phyloP scores from a whole-genome alignment of 2,329 filamentous ascomycete species.

The Neospermospora avenae region DNA sequence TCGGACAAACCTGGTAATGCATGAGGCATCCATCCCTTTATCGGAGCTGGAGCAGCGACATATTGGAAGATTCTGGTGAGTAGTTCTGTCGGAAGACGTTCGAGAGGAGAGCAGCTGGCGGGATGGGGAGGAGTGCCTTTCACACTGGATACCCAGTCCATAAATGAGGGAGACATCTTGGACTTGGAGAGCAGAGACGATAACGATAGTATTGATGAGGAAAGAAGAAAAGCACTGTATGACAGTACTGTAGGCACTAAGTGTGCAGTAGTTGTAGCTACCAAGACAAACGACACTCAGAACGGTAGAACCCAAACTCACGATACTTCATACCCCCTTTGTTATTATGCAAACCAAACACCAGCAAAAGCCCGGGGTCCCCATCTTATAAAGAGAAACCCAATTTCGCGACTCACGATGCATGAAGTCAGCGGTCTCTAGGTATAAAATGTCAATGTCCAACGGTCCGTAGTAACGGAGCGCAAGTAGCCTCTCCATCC shows the following conservation, averaged over 20 bases:
- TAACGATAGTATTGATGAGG: too few relatives aligned
- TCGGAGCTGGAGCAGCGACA: background rate
- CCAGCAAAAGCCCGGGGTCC: background rate
- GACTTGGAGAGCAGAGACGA: background rate
- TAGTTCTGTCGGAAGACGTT: slow-evolving; percentile 15
- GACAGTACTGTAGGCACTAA: too few relatives aligned
- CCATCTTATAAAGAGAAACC: background rate
- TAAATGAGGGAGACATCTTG: slow-evolving; percentile 9
- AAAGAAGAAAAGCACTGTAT: too few relatives aligned
- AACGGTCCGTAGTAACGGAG: background rate
- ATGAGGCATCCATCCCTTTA: slow-evolving; percentile 8
- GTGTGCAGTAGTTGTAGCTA: too few relatives aligned
- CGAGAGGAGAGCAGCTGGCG: slow-evolving; percentile 9
- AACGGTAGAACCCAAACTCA: background rate
- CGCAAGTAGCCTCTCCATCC: background rate
- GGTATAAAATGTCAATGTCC: background rate
- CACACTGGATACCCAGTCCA: slow-evolving; percentile 1
- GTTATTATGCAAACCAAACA: background rate
- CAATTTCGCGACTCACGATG: background rate
- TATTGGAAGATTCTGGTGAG: slow-evolving; percentile 4
- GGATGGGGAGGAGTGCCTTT: background rate
- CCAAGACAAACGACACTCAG: too few relatives aligned
- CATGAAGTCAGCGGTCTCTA: background rate
- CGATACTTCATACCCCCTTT: background rate
- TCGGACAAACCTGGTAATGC: slow-evolving; percentile 1